phyloP scores from a whole-genome alignment of 2,329 filamentous ascomycete genomes.

The Lasiodiplodia theobromae region DNA sequence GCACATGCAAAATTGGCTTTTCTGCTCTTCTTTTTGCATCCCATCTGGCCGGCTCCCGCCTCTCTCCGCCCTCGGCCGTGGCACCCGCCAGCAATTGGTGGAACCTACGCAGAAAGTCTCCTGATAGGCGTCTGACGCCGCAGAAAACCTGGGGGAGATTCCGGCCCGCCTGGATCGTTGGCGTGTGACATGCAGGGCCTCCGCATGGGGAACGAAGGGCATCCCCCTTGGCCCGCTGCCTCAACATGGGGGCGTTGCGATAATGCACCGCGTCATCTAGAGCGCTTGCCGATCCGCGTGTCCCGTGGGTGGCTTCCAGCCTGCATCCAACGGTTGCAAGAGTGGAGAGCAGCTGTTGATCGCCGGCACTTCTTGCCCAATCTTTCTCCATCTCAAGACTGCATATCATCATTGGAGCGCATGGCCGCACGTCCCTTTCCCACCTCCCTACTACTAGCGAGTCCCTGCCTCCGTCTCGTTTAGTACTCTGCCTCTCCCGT shows the following conservation, averaged over 20 bases:
- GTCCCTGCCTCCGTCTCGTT: too few species aligned
- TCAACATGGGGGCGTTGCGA: background rate
- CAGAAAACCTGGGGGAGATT: constrained; percentile 6
- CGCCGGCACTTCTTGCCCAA: background rate
- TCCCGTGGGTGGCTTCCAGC: background rate
- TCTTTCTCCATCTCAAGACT: too few species aligned
- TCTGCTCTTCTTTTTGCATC: background rate
- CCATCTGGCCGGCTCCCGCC: background rate
- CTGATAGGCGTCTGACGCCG: constrained; percentile 20
- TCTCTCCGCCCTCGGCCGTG: too few species aligned
- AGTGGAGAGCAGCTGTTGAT: background rate
- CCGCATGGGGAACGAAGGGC: constrained; percentile 8
- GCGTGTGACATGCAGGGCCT: background rate
- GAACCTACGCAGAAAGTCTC: constrained; percentile 3
- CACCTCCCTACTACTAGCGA: too few species aligned
- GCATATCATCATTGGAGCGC: too few species aligned
- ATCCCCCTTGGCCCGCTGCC: background rate
- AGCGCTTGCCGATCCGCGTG: background rate
- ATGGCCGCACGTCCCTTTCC: too few species aligned
- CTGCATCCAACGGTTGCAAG: constrained; percentile 2
- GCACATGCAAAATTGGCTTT: constrained; percentile 20
- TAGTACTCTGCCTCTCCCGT: too few species aligned
- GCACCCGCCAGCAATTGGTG: background rate
- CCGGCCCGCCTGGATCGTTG: background rate
- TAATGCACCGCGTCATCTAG: background rate